Conservation (phyloP, 73 alveolate genomes). For the Urostyla sp. region DNA sequence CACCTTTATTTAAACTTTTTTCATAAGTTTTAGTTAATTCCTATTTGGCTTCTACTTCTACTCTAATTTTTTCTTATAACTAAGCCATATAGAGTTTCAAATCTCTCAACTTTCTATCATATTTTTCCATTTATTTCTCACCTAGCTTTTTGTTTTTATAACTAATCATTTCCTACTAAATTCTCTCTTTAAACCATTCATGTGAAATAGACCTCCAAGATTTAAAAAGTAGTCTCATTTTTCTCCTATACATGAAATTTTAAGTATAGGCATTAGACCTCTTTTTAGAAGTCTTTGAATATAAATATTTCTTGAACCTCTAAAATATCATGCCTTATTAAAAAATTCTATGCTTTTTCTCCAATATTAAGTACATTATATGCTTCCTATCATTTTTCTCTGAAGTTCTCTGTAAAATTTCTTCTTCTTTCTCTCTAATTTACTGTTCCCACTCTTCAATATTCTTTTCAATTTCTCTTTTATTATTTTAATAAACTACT, state of each 20-base stretch:
- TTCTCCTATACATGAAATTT: constrained; percentile 36
- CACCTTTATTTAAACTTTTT: constrained; percentile 6
- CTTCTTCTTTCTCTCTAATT: background rate
- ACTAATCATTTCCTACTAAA: background rate
- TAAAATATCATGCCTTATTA: background rate
- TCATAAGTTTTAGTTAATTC: constrained; percentile 32
- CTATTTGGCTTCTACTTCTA: constrained; percentile 17
- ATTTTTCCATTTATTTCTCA: background rate
- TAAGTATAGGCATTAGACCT: constrained; percentile 17
- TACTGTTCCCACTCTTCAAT: background rate
- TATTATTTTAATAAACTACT: background rate
- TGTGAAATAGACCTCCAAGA: constrained; percentile 50
- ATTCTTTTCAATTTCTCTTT: background rate
- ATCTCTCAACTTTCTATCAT: constrained; percentile 31
- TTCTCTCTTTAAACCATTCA: constrained; percentile 48
- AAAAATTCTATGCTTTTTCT: background rate
- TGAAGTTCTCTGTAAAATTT: constrained; percentile 3
- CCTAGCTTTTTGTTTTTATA: constrained; percentile 19
- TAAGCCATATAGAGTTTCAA: constrained; percentile 54
- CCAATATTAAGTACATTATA: background rate
- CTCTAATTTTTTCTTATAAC: constrained; percentile 26
- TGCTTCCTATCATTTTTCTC: background rate
- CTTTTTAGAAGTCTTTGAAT: constrained; percentile 11
- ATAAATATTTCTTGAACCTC: background rate
- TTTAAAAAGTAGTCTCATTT: constrained; percentile 11